These are phyloP conservation scores for Beauveria brongniartii DNA, from an alignment of 2,329 filamentous ascomycete species.

Conservation along the genomic window DNA sequence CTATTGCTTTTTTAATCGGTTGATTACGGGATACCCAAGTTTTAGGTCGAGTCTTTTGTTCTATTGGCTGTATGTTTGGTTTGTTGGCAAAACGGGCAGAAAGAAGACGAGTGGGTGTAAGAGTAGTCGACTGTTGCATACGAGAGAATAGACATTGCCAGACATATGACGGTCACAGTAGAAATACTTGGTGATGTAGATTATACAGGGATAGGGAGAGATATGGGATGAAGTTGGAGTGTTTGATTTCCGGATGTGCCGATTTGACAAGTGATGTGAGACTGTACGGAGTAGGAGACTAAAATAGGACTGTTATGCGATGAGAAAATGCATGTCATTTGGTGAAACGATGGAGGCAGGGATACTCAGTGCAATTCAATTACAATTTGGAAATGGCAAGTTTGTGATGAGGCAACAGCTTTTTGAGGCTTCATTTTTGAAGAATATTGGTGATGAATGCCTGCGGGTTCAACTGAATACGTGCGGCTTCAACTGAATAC, in stretches of 20 bases:
- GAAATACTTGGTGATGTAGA: background rate
- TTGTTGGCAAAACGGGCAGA: background rate
- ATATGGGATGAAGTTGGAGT: background rate
- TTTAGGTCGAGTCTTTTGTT: background rate
- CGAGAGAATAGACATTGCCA: background rate
- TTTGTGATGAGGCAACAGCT: background rate
- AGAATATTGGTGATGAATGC: no score
- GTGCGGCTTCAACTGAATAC: no score
- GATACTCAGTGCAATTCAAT: no score
- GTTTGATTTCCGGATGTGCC: background rate
- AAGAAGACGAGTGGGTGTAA: background rate
- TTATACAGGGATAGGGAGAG: background rate
- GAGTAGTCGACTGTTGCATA: slow-evolving; percentile 4
- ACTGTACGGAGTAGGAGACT: background rate
- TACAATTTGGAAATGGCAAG: background rate
- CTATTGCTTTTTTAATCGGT: slow-evolving; percentile 4
- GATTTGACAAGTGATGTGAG: background rate
- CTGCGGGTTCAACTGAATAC: no score
- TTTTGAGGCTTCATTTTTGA: no score
- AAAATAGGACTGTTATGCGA: background rate
- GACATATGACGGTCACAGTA: background rate
- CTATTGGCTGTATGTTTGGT: background rate
- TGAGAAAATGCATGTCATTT: background rate
- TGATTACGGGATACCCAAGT: slow-evolving; percentile 11
- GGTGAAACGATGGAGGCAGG: background rate